Base-by-base conservation (phyloP, 2,329 filamentous ascomycete genomes). In the Cladophialophora carrionii region DNA sequence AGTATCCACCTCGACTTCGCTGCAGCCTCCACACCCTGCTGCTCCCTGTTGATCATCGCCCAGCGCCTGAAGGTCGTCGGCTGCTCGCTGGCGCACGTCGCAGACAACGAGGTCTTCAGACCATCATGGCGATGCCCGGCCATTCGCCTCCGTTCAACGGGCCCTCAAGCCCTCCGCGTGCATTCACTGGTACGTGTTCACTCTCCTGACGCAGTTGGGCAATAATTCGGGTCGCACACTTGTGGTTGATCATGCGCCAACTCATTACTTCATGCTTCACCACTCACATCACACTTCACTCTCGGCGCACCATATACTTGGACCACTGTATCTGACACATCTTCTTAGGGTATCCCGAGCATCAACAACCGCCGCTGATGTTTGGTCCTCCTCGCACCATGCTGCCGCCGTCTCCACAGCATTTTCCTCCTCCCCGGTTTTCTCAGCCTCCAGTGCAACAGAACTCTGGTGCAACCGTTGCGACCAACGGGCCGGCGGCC, bases 81-180 rank as follows among this genome's bases (percentile, higher is more conserved):
- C 52, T 52, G 26, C 29, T 34, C 46, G 57, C 60, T 41, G 48
- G n/a, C 48, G 48, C 29, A 22, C 63, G n/a, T 46, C 24, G 24
- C 48, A 53, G 29, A 49, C 43, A 22, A 20, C 54, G 58, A 43
- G 37, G 59, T 59, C 37, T 12, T 43, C 41, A 14, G 24, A 32
- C 61, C 55, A 59, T 24, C 24, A 72, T 72, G 70, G 70, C 70
- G 32, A 65, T 71, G 68, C 68, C 64, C 55, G 68, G 70, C 24
- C 69, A 70, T 52, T 72, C 70, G 57, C 70, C 69, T 10, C 57
- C 62, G 2, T 72, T 68, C 63, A 67, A 68, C 55, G 64, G 49
- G 20, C 68, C 68, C 6, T 65, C 66, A 20, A 72, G 68, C 63
- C 68, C 70, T 51, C 66, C 64, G 32, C 68, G 70, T 32, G 52